Evolutionary conservation across 495 filamentous ascomycete species (phyloP).

Genomic region (Penicillium odoratum): DNA sequence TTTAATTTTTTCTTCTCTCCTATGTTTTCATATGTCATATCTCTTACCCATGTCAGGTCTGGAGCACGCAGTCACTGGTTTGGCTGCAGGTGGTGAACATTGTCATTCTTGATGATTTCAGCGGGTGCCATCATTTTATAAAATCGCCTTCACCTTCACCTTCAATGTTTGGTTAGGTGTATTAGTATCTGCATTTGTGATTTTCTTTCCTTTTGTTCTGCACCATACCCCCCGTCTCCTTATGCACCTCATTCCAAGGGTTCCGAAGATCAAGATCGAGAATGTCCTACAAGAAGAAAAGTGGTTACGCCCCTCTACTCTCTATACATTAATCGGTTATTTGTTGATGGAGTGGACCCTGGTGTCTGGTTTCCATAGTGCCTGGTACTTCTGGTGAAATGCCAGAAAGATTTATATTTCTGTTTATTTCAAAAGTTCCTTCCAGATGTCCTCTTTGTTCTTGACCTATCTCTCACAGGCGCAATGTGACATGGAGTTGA

Average conservation of each 20-base stretch:
- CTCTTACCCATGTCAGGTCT: conserved; percentile 1
- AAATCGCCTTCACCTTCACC: conserved; percentile 10
- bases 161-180: conserved; percentile 13
- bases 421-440: neutral
- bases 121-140: neutral
- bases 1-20: conserved; percentile 7
- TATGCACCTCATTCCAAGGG: no score
- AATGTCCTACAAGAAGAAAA: neutral
- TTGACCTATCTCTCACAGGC: neutral
- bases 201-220: neutral
- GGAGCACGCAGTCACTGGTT: conserved; percentile 22
- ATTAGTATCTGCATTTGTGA: conserved; percentile 17
- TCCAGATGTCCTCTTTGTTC: neutral
- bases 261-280: neutral
- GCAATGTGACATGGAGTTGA: conserved; percentile 1
- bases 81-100: conserved; percentile 14
- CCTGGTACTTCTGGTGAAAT: conserved; percentile 16
- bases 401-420: neutral
- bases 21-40: conserved; percentile 1
- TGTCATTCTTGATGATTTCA: conserved; percentile 1
- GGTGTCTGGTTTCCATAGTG: conserved; percentile 13
- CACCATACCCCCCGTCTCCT: neutral
- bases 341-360: conserved; percentile 3
- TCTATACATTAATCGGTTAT: neutral
- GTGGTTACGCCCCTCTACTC: neutral